Percentiles rank a stretch among this genome's conserved stretches.
phyloP scores from a whole-genome alignment of 352 stramenopile species.

The Pythium myriotylum region DNA sequence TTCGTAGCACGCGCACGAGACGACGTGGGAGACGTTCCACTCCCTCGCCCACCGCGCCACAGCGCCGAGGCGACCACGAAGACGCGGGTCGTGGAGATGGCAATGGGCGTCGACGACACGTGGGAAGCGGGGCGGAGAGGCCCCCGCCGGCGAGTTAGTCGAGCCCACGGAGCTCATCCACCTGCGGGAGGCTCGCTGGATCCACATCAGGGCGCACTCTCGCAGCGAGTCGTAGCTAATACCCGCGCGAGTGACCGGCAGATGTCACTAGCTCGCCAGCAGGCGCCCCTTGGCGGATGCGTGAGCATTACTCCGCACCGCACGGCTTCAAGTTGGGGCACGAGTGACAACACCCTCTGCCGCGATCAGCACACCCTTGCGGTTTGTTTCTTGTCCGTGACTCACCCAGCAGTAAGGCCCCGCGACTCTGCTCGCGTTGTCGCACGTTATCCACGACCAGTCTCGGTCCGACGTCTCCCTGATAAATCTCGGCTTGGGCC shows the following conservation, averaged over 20 bases:
- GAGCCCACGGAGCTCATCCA: conserved; percentile 2
- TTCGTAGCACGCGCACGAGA: conserved; percentile 67
- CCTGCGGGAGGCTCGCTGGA: not conserved
- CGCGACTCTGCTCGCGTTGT: not conserved
- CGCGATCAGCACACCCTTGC: not conserved
- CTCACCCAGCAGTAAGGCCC: conserved; percentile 19
- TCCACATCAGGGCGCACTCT: not conserved
- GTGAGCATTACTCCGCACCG: no score
- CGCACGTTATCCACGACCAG: not conserved
- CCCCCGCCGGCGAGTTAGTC: not conserved
- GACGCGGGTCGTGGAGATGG: conserved; percentile 65
- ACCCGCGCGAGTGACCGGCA: not conserved
- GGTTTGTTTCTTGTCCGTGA: conserved; percentile 9
- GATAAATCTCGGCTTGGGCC: no score
- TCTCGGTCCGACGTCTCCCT: not conserved
- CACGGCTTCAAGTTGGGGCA: conserved; percentile 11
- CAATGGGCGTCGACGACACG: conserved; percentile 62
- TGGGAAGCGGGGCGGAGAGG: conserved; percentile 18
- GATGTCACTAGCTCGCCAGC: no score
- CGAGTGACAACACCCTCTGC: not conserved
- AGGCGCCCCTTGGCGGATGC: no score
- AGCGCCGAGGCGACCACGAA: conserved; percentile 21
- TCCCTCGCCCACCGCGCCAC: conserved; percentile 43
- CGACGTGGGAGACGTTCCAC: conserved; percentile 48
- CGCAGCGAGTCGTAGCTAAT: not conserved